Base-by-base conservation (phyloP, 108 stramenopile genomes). In the Bacterosira constricta region DNA sequence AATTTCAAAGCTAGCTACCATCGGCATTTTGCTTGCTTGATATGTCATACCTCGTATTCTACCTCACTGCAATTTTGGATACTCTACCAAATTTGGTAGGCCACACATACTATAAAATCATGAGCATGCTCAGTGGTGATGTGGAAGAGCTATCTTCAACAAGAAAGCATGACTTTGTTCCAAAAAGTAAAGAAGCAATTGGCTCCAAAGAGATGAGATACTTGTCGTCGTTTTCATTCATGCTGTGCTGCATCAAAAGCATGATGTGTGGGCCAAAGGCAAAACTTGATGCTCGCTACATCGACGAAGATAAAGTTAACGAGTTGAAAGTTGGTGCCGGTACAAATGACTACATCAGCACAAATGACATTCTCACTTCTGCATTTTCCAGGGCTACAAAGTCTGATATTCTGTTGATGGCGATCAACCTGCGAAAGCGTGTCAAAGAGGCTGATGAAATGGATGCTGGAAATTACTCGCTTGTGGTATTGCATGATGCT, bases 31-130 rank as follows among this genome's bases (percentile, higher is more conserved):
- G n/a, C n/a, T n/a, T n/a, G n/a, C n/a, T n/a, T n/a, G n/a, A n/a
- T n/a, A n/a, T n/a, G n/a, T n/a, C n/a, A n/a, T n/a, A n/a, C n/a
- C n/a, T n/a, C n/a, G n/a, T n/a, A n/a, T n/a, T n/a, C n/a, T n/a
- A n/a, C n/a, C n/a, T n/a, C n/a, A n/a, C n/a, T n/a, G n/a, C n/a
- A n/a, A n/a, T n/a, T n/a, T n/a, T n/a, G n/a, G n/a, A n/a, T n/a
- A n/a, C n/a, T n/a, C n/a, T n/a, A n/a, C n/a, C n/a, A n/a, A n/a
- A n/a, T n/a, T n/a, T n/a, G n/a, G n/a, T n/a, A n/a, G n/a, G n/a
- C n/a, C 34, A 59, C 34, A 70, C 69, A 2, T 70, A 70, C 30
- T 70, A 70, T 39, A 70, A 70, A 31, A 70, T 70, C 25, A 18
- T 70, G 39, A 61, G 47, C 58, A 70, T 70, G 69, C 37, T 70